A percentile compares a stretch with the other conserved stretches of the same genome.
Conservation (phyloP, 2,329 filamentous ascomycete genomes). For the Venturia pyrina region DNA sequence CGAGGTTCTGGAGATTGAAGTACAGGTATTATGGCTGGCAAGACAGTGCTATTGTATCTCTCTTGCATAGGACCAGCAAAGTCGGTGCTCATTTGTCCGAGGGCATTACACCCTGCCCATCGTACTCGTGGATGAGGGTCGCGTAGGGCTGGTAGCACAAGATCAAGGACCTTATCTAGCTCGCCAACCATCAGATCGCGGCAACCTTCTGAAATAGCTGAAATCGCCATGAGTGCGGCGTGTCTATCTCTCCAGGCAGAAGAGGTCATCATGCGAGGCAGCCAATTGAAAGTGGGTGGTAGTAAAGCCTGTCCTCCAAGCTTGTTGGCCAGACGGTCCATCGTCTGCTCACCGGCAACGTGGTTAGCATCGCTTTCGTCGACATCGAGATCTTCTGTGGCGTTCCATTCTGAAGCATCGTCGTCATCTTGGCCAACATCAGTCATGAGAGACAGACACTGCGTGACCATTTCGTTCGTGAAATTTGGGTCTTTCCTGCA, state of each 20-base stretch:
- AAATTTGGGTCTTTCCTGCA: constrained; percentile 91
- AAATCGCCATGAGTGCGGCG: constrained; percentile 96
- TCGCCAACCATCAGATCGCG: constrained; percentile 93
- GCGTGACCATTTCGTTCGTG: constrained; percentile 93
- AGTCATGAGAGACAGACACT: constrained; percentile 96
- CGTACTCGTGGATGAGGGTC: constrained; percentile 89
- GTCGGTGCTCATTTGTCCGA: constrained; percentile 99
- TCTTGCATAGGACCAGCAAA: constrained; percentile 97
- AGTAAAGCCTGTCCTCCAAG: constrained; percentile 89
- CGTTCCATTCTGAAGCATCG: constrained; percentile 87
- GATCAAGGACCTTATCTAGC: constrained; percentile 82
- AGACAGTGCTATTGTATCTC: constrained; percentile 79
- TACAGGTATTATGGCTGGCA: constrained; percentile 87
- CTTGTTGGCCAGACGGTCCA: constrained; percentile 96
- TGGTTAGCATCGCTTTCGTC: constrained; percentile 97
- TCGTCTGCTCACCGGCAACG: constrained; percentile 93
- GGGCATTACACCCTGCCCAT: constrained; percentile 94
- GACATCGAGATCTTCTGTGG: constrained; percentile 84
- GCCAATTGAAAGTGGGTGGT: constrained; percentile 90
- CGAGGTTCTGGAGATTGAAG: constrained; percentile 82
- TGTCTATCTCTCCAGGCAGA: constrained; percentile 91
- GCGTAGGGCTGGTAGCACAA: constrained; percentile 84
- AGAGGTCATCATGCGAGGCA: constrained; percentile 95
- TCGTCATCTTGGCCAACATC: constrained; percentile 92
- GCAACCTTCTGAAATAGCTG: constrained; percentile 94